A percentile compares a stretch with the other conserved stretches of the same genome.
Conservation (phyloP, 441 rosid genomes). For the Brassica hybrid region DNA sequence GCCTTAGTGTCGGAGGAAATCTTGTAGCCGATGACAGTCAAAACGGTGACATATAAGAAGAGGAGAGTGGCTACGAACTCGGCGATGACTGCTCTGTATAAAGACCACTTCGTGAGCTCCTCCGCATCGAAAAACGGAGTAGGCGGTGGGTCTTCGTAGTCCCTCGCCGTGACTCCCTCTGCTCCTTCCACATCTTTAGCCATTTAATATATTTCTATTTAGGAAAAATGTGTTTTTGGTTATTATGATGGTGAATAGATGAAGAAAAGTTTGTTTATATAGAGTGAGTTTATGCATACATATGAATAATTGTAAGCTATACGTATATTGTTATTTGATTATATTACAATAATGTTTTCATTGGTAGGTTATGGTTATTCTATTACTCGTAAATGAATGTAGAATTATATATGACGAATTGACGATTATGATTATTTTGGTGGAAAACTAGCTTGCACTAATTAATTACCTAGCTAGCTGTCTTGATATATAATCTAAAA, state of each 20-base stretch:
- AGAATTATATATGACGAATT: slow-evolving; percentile 21
- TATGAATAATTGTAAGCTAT: slow-evolving; percentile 15
- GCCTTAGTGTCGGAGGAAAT: slow-evolving; percentile 41
- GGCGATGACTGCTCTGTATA: slow-evolving; percentile 51
- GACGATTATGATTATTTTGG: slow-evolving; percentile 29
- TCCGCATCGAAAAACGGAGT: slow-evolving; percentile 54
- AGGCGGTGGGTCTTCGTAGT: slow-evolving; percentile 63
- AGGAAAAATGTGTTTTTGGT: background rate
- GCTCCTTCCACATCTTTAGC: slow-evolving; percentile 50
- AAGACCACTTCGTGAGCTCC: slow-evolving; percentile 54
- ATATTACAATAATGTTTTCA: slow-evolving; percentile 3
- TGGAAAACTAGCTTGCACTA: slow-evolving; percentile 19
- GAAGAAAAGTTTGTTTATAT: slow-evolving; percentile 16
- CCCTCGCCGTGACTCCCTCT: slow-evolving; percentile 43
- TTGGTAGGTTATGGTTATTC: slow-evolving; percentile 15
- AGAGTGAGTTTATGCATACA: slow-evolving; percentile 32
- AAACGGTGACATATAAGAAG: slow-evolving; percentile 46
- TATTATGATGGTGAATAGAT: slow-evolving; percentile 13
- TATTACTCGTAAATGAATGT: slow-evolving; percentile 29
- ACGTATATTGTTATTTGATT: slow-evolving; percentile 1
- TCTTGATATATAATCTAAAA: slow-evolving; percentile 25
- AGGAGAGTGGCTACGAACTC: slow-evolving; percentile 52
- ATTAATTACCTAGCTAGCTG: slow-evolving; percentile 30
- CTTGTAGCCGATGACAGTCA: slow-evolving; percentile 57
- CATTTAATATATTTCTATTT: slow-evolving; percentile 4